Conservation (phyloP, 2,329 filamentous ascomycete genomes). For the Ophiostoma tasmaniense region DNA sequence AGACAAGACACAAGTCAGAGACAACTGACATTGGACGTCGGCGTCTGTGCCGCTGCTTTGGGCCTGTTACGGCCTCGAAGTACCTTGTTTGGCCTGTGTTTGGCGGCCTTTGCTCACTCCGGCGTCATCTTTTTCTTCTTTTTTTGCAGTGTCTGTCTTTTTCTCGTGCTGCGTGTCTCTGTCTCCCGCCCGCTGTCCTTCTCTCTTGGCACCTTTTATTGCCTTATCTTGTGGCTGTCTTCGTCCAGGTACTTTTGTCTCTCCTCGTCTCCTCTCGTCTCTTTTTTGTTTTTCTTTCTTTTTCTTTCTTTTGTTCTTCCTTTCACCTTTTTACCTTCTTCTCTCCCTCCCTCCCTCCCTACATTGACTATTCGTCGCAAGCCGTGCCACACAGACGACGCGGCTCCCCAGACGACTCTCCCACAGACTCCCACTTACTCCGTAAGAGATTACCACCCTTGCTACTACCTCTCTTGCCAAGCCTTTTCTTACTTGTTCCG, state of each 20-base stretch:
- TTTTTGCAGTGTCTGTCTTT: no score
- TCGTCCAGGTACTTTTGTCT: background rate
- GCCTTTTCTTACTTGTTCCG: background rate
- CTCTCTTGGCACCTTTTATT: slow-evolving; percentile 8
- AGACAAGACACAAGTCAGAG: background rate
- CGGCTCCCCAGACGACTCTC: background rate
- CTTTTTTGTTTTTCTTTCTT: slow-evolving; percentile 4
- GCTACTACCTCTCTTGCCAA: slow-evolving; percentile 6
- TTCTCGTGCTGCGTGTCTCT: background rate
- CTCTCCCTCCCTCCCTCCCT: background rate
- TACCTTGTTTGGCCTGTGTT: slow-evolving; percentile 1
- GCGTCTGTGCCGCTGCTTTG: background rate
- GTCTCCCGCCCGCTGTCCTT: background rate
- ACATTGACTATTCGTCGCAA: background rate
- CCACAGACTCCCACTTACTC: background rate
- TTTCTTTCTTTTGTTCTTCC: slow-evolving; percentile 1
- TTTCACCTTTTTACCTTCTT: background rate
- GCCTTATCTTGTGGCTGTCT: slow-evolving; percentile 14
- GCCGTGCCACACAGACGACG: slow-evolving; percentile 1
- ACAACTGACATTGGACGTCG: background rate
- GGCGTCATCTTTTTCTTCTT: background rate
- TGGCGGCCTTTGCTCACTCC: background rate
- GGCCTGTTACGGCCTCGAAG: background rate
- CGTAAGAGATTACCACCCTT: background rate
- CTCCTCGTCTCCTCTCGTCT: background rate